Evolutionary conservation across 139 green algal genomes (phyloP), one percentile per base, ranked within the genome.

Genomic region (Dunaliella sp.): DNA sequence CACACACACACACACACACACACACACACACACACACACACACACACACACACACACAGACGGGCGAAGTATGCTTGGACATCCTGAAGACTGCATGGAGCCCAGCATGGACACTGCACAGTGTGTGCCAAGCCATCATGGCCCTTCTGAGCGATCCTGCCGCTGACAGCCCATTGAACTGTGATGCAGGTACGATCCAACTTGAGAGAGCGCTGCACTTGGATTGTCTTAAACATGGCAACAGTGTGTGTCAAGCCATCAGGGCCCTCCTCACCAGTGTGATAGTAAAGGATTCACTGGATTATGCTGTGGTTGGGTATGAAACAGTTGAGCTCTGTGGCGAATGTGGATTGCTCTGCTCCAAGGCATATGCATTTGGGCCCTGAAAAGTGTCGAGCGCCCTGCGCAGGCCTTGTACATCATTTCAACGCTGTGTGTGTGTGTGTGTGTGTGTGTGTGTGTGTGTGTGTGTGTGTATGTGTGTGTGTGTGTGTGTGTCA

Each of bases 51-150:
- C 16, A 26, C 16, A n/a, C 88, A 85, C 93, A 98, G 95, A 99
- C 95, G 0, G 96, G 97, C 0, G 96, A 99, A 85, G 97, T 99
- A 73, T 99, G 97, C 90, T 89, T 99, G 31, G 97, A 99, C 88
- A 98, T 99, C 82, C 74, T 99, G 26, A 99, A 98, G 87, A 96
- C 83, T 7, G 94, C 95, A 0, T 99, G 97, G 97, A 98, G 93
- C 85, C 97, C 97, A 1, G 97, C 97, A 0, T 99, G 97, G 97
- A 99, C 97, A 12, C 88, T 99, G 72, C 93, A 95, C 78, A 94
- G 92, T 3, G 93, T 98, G 34, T 99, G 96, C 87, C 96, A 98
- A 73, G 97, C 96, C 26, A 92, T 99, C 0, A 82, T 97, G 79
- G 94, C 96, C 16, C 92, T 99, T 22, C 92, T 99, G 86, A 93